Evolutionary conservation across 176 grass and related monocot species (phyloP), one percentile per base, ranked within the genome.

Genomic region (Olyra latifolia): DNA sequence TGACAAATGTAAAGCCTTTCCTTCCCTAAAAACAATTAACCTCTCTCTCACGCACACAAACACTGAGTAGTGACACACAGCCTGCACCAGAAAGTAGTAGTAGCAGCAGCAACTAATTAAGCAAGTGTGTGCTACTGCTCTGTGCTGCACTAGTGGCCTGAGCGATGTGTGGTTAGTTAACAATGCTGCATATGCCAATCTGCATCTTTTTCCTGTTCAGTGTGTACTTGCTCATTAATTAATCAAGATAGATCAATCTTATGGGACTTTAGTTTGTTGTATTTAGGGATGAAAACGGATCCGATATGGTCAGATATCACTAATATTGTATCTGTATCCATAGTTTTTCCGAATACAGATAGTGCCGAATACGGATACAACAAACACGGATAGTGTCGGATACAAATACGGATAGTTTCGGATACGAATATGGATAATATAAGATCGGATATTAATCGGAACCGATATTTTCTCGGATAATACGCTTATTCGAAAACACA

Each of bases 121-220:
- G 6, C 42, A n/a, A n/a, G 79, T 68, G 63, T 39, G 24, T 58
- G 66, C 78, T 69, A 41, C 46, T 53, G 61, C 32, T 35, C 32
- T 35, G 32, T 35, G 32, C 48, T 75, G n/a, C 71, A 75, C 39
- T 71, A 79, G 66, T 89, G 62, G 80, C 28, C 39, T 41, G 62
- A 80, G 62, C 69, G 76, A 85, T 69, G 70, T 46, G 62, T 80
- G 62, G 45, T 38, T 80, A 72, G 62, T 69, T 70, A 55, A 52
- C 76, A 84, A 75, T 47, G 45, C 43, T 75, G 70, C 76, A 48
- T 70, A 84, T 43, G 76, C 81, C 70, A 70, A 63, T 22, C 62
- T 69, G 35, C 70, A 76, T 68, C 76, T 62, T 89, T 49, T 83
- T 15, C 10, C 35, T 69, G 53, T 62, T 79, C 24, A 62, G 13